Evolutionary conservation across 805 yeast species (phyloP).

Genomic region (Cyberlindnera saturnus): DNA sequence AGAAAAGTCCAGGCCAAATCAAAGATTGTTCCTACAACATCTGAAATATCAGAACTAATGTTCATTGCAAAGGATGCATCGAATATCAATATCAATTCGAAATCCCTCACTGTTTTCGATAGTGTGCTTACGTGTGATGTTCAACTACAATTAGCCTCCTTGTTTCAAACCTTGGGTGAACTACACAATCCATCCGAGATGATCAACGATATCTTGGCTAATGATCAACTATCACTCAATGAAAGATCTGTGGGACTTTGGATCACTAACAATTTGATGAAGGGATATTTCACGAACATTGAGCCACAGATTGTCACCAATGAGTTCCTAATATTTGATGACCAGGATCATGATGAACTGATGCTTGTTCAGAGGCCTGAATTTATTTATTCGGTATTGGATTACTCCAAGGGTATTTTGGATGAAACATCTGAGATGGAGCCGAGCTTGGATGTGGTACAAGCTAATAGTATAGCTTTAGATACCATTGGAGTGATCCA

Average conservation of each 20-base stretch:
- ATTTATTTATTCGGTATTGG: slow-evolving; percentile 28
- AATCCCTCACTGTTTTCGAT: slow-evolving; percentile 17
- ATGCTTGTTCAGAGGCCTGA: slow-evolving; percentile 18
- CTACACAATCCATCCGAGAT: slow-evolving; percentile 10
- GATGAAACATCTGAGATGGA: slow-evolving; percentile 27
- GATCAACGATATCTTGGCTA: slow-evolving; percentile 19
- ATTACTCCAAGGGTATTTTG: slow-evolving; percentile 37
- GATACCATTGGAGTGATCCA: slow-evolving; percentile 35
- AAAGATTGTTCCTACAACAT: slow-evolving; percentile 3
- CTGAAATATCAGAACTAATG: slow-evolving; percentile 14
- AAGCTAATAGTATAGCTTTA: slow-evolving; percentile 32
- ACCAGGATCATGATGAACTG: slow-evolving; percentile 15
- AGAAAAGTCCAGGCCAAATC: slow-evolving; percentile 9
- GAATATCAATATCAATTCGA: background rate
- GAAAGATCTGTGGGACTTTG: slow-evolving; percentile 30
- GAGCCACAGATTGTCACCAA: slow-evolving; percentile 13
- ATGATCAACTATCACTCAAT: slow-evolving; percentile 10
- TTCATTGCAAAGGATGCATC: slow-evolving; percentile 14
- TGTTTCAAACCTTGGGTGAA: slow-evolving; percentile 21
- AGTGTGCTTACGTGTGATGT: slow-evolving; percentile 17
- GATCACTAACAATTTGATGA: slow-evolving; percentile 30
- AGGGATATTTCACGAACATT: slow-evolving; percentile 16
- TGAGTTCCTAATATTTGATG: slow-evolving; percentile 27
- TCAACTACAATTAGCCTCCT: slow-evolving; percentile 12
- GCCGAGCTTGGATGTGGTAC: slow-evolving; percentile 7